phyloP scores from a whole-genome alignment of 2,329 filamentous ascomycete genomes.

The Fusarium chuoi region DNA sequence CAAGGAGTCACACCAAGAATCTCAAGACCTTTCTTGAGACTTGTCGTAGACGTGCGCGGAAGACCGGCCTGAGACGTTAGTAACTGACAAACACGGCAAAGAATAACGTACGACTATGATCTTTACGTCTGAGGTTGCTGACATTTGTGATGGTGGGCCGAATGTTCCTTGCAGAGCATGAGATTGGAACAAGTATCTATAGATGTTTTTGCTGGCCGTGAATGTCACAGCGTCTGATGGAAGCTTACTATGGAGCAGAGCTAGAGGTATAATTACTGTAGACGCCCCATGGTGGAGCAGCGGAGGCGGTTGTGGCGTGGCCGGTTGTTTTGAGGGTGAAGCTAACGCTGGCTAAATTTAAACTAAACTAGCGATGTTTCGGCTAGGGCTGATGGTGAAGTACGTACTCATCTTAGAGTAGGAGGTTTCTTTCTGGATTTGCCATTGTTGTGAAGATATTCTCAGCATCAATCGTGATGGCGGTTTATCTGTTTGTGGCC shows the following conservation, averaged over 20 bases:
- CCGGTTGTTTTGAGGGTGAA: not conserved
- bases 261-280: too few species aligned
- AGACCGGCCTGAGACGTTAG: slow-evolving; percentile 22
- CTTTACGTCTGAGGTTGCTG: slow-evolving; percentile 14
- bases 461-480: not conserved
- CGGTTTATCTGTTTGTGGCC: not conserved
- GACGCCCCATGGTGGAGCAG: not conserved
- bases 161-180: not conserved
- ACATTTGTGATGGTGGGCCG: not conserved
- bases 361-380: not conserved
- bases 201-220: not conserved
- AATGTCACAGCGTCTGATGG: not conserved
- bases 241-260: not conserved
- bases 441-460: not conserved
- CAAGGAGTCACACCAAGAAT: slow-evolving; percentile 25
- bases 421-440: not conserved
- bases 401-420: not conserved
- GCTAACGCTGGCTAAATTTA: not conserved
- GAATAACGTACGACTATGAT: slow-evolving; percentile 27
- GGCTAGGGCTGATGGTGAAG: slow-evolving; percentile 7
- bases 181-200: slow-evolving; percentile 1
- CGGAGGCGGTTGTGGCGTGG: slow-evolving; percentile 5
- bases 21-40: slow-evolving; percentile 35
- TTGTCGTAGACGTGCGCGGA: slow-evolving; percentile 31
- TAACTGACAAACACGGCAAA: fast-evolving